Conservation (phyloP, 164 flowering plant species). For the Brasenia schreberi region DNA sequence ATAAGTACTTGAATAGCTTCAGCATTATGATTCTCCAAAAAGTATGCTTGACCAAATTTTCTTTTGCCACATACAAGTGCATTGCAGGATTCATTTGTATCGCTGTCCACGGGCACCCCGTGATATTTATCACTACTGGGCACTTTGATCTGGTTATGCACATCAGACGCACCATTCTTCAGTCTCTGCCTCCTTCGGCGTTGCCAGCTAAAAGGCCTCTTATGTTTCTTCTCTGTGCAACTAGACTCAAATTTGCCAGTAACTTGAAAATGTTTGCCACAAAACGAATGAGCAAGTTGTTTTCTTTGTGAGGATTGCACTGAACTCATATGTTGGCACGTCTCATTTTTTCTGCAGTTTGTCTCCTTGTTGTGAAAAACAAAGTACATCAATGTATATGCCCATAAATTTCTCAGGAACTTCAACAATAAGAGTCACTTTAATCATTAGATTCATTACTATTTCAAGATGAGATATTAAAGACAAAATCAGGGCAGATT, state of each 20-base stretch:
- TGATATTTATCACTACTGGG: slow-evolving; percentile 1
- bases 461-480: too few species aligned
- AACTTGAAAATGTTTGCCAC: slow-evolving; percentile 4
- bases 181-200: slow-evolving; percentile 4
- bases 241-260: slow-evolving; percentile 6
- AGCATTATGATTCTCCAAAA: not conserved
- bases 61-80: not conserved
- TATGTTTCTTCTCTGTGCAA: slow-evolving; percentile 6
- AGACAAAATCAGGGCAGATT: too few species aligned
- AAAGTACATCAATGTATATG: too few species aligned
- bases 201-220: slow-evolving; percentile 4
- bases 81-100: not conserved
- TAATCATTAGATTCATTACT: too few species aligned
- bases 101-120: slow-evolving; percentile 3
- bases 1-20: not conserved
- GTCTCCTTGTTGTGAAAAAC: too few species aligned
- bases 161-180: slow-evolving; percentile 5
- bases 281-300: slow-evolving; percentile 3
- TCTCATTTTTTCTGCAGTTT: too few species aligned
- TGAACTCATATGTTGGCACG: too few species aligned
- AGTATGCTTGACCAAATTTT: not conserved
- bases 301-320: not conserved
- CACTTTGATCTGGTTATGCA: slow-evolving; percentile 1
- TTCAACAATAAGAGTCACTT: too few species aligned
- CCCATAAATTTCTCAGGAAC: too few species aligned